A percentile compares a stretch with the other conserved stretches of the same genome.
These are phyloP conservation scores for Cenchrus purpureus DNA, from an alignment of 176 grass and related monocot genomes.

Conservation along the genomic window DNA sequence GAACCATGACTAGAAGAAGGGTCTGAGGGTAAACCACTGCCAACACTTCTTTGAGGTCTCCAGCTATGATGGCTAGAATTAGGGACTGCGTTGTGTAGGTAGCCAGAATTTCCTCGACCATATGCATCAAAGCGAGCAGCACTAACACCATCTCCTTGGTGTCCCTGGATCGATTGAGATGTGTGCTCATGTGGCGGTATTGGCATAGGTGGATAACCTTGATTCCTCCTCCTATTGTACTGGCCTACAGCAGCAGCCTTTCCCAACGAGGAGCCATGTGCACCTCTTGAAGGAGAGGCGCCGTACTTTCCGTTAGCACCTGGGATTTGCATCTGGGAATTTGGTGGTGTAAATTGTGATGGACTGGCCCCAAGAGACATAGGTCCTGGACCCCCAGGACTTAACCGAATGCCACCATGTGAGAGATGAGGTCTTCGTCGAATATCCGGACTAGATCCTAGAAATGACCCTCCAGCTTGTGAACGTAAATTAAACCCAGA, in stretches of 20 bases:
- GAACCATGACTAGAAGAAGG: constrained; percentile 56
- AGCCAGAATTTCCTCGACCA: constrained; percentile 51
- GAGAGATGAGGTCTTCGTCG: constrained; percentile 70
- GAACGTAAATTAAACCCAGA: constrained; percentile 75
- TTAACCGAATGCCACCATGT: constrained; percentile 73
- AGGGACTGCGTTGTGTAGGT: constrained; percentile 55
- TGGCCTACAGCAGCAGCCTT: constrained; percentile 79
- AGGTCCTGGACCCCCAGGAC: constrained; percentile 74
- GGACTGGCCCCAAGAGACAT: constrained; percentile 95
- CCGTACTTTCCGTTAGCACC: constrained; percentile 66
- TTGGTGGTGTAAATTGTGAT: constrained; percentile 92
- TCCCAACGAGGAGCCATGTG: constrained; percentile 66
- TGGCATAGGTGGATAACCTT: constrained; percentile 62
- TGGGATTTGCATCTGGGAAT: constrained; percentile 69
- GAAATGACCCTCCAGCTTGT: constrained; percentile 79
- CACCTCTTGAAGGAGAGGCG: constrained; percentile 72
- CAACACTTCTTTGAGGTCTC: constrained; percentile 61
- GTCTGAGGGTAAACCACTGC: constrained; percentile 47
- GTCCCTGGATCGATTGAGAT: constrained; percentile 54
- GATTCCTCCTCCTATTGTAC: constrained; percentile 81
- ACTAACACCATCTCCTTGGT: constrained; percentile 55
- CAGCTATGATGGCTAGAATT: constrained; percentile 69
- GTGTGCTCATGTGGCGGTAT: constrained; percentile 69
- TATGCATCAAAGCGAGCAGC: constrained; percentile 53
- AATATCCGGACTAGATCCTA: constrained; percentile 88